Conservation (phyloP, 768 basidiomycete species). For the Favolaschia claudopus region DNA sequence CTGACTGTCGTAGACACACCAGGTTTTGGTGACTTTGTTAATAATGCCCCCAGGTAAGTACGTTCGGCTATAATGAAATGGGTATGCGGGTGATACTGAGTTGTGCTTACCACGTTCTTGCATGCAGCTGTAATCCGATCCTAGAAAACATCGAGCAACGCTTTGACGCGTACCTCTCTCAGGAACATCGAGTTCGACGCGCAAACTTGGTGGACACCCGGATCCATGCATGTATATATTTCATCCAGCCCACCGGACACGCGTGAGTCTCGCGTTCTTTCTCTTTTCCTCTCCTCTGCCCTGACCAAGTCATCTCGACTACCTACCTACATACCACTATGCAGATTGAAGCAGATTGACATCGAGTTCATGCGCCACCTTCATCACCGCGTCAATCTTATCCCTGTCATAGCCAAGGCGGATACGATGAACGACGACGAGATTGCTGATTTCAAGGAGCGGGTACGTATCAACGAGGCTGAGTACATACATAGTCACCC, state of each 20-base stretch:
- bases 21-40: slow-evolving; percentile 98
- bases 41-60: slow-evolving; percentile 92
- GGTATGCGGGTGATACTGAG: too few relatives aligned
- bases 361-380: slow-evolving; percentile 99
- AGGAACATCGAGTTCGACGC: slow-evolving; percentile 97
- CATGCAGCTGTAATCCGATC: slow-evolving; percentile 96
- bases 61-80: too few relatives aligned
- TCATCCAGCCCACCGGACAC: slow-evolving; percentile 98
- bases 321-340: background rate
- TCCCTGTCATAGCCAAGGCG: slow-evolving; percentile 97
- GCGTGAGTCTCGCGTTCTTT: slow-evolving; percentile 65
- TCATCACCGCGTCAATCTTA: slow-evolving; percentile 96
- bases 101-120: too few relatives aligned
- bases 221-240: slow-evolving; percentile 98
- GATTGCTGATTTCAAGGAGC: slow-evolving; percentile 88
- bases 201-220: slow-evolving; percentile 94
- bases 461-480: slow-evolving; percentile 57
- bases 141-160: slow-evolving; percentile 98
- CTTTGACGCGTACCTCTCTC: slow-evolving; percentile 96
- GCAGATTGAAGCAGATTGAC: slow-evolving; percentile 94
- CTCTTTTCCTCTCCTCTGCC: background rate
- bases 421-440: slow-evolving; percentile 99
- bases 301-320: background rate
- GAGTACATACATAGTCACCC: background rate
- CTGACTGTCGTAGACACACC: slow-evolving; percentile 99